Evolutionary conservation across 2,329 filamentous ascomycete genomes (phyloP), one percentile per base, ranked within the genome.

Genomic region (Clonostachys sp.): DNA sequence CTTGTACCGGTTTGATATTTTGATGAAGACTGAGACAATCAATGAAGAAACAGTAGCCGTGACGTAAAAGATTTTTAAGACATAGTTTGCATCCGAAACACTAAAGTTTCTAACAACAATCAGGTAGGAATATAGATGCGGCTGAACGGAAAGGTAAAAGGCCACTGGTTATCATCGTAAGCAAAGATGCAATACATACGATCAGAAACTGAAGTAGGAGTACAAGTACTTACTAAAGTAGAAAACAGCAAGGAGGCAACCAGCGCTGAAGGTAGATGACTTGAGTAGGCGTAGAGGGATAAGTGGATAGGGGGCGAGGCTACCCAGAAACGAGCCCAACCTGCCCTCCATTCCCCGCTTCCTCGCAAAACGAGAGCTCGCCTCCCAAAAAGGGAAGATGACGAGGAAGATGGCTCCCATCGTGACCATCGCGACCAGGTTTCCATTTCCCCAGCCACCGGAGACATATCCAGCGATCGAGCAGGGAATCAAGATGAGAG

Each of bases 401-500:
- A 80, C 57, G 2, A 89, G 64, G 17, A 80, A 74, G 0, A 81
- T 50, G 10, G 76, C 63, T 0, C 86, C 86, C 18, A 86, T 57
- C 3, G 81, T 70, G 17, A 75, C 65, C 67, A 84, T 77, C 20
- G 65, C 61, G 46, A 83, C 71, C 53, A 83, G 76, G 44, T 72
- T 63, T 36, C 67, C 64, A 14, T 73, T 74, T 34, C 62, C 61
- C 76, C 75, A 82, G 7, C 70, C 69, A 40, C 70, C 57, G 38
- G 66, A 64, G 10, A 72, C 66, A 43, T 60, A 56, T 5, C 61
- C 53, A 42, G 75, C 72, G 14, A 88, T 66, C 13, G 74, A 84
- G 58, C 88, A 80, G 0, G 85, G 83, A 1, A 88, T 68, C 14
- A 88, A 65, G 53, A 88, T 79, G 12, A 86, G 60, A 0, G 75